Conservation (phyloP, 805 yeast species). For the Saccharomycodes ludwigii region DNA sequence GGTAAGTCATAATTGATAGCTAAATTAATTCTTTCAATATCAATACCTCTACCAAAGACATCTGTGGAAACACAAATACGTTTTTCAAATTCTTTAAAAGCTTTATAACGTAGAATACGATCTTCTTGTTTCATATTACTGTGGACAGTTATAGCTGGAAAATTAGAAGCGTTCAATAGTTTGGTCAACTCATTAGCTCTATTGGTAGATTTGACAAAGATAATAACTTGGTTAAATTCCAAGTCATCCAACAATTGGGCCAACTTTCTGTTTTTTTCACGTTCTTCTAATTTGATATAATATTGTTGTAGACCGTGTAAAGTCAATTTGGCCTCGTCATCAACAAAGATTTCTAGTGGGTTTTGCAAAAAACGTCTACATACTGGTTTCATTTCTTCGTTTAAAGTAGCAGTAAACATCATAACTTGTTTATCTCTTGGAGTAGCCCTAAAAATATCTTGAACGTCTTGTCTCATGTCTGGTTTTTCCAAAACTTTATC, state of each 20-base stretch:
- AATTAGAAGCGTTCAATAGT: conserved; percentile 79
- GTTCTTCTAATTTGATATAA: conserved; percentile 79
- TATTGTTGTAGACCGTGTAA: conserved; percentile 97
- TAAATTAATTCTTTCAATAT: conserved; percentile 94
- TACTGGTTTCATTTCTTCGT: conserved; percentile 88
- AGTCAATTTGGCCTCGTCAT: conserved; percentile 94
- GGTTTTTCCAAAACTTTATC: conserved; percentile 87
- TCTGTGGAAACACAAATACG: conserved; percentile 98
- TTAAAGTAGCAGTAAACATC: conserved; percentile 97
- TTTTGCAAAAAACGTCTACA: conserved; percentile 97
- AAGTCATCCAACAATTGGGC: conserved; percentile 86
- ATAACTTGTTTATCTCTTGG: conserved; percentile 98
- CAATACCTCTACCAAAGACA: conserved; percentile 98
- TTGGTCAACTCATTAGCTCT: conserved; percentile 90
- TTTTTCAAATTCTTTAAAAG: conserved; percentile 95
- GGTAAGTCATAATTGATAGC: conserved; percentile 98
- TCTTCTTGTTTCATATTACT: conserved; percentile 94
- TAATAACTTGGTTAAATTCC: conserved; percentile 96
- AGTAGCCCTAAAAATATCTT: conserved; percentile 92
- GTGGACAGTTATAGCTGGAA: conserved; percentile 96
- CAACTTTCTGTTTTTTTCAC: conserved; percentile 84
- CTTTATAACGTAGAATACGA: conserved; percentile 92
- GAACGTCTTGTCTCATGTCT: conserved; percentile 97
- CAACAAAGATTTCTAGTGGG: conserved; percentile 94
- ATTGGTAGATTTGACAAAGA: conserved; percentile 80